These are phyloP conservation scores for Aspergillus puulaauensis DNA, from an alignment of 2,329 filamentous ascomycete species.

Conservation along the genomic window DNA sequence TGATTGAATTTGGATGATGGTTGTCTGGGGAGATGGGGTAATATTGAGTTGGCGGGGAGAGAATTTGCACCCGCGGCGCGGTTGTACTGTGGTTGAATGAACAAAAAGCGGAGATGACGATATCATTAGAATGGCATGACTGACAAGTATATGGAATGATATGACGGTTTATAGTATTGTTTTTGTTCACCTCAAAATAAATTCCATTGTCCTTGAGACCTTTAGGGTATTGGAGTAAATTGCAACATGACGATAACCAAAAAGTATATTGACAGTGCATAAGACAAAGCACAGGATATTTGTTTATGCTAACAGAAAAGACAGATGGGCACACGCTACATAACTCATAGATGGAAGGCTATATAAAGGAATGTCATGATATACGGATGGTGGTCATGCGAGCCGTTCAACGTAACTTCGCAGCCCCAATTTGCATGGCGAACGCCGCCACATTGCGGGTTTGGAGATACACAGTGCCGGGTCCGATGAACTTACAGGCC, in stretches of 20 bases:
- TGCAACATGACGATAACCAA: background rate
- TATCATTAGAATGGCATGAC: conserved; percentile 28
- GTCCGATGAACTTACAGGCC: conserved; percentile 89
- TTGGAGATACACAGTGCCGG: conserved; percentile 88
- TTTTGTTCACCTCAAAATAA: background rate
- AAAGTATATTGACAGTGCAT: background rate
- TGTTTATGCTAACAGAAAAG: background rate
- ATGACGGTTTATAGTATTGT: conserved; percentile 18
- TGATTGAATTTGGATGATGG: conserved; percentile 18
- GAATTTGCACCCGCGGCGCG: conserved; percentile 1
- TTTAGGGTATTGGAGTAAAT: background rate
- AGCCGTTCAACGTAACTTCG: background rate
- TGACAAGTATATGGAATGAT: conserved; percentile 28
- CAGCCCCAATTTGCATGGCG: background rate
- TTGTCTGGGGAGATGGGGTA: conserved; percentile 7
- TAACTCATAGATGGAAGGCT: background rate
- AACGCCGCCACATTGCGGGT: conserved; percentile 73
- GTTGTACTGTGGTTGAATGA: conserved; percentile 1
- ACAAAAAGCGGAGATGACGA: conserved; percentile 14
- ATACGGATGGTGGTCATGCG: background rate
- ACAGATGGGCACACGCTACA: background rate
- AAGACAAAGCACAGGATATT: background rate
- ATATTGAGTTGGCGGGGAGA: background rate
- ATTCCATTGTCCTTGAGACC: no score
- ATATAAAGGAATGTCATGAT: background rate